Percentiles rank a stretch among this genome's conserved stretches.
phyloP scores from a whole-genome alignment of 2,329 filamentous ascomycete genomes.

The Chalaropsis thielavioides region DNA sequence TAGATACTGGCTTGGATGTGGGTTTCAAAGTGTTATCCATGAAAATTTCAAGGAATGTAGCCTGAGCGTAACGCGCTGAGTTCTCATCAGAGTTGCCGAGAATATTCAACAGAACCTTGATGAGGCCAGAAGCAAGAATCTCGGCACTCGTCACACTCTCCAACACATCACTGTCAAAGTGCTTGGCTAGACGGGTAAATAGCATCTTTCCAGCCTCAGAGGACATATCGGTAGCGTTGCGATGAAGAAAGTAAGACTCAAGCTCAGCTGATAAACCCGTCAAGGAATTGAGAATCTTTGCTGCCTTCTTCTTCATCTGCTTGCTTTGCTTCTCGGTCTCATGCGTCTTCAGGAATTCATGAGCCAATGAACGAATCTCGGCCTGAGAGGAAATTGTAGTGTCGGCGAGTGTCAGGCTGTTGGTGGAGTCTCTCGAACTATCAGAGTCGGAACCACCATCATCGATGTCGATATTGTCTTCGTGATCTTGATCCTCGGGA shows the following conservation, averaged over 20 bases:
- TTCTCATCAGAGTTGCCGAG: constrained; percentile 58
- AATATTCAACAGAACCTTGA: constrained; percentile 66
- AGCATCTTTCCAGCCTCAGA: constrained; percentile 45
- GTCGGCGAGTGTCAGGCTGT: constrained; percentile 27
- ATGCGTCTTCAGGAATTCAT: constrained; percentile 69
- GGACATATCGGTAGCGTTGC: constrained; percentile 32
- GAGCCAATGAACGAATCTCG: constrained; percentile 61
- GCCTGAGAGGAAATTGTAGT: constrained; percentile 44
- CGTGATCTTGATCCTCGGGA: constrained; percentile 20
- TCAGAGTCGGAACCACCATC: constrained; percentile 36
- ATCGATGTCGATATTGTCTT: constrained; percentile 27
- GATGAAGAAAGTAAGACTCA: constrained; percentile 51
- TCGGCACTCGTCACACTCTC: constrained; percentile 95
- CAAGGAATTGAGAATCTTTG: constrained; percentile 58
- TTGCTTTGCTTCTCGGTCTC: constrained; percentile 60
- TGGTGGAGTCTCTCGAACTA: constrained; percentile 50
- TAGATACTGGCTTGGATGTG: constrained; percentile 47
- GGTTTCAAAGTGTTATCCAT: constrained; percentile 62
- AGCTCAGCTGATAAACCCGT: constrained; percentile 59
- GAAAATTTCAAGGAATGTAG: constrained; percentile 80
- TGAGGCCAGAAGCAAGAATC: constrained; percentile 76
- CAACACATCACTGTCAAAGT: constrained; percentile 77
- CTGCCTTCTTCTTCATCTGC: constrained; percentile 64
- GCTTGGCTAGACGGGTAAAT: constrained; percentile 61
- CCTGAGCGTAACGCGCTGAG: constrained; percentile 52